These are phyloP conservation scores for Corymbia calophylla DNA, from an alignment of 441 rosid species.

Conservation along the genomic window DNA sequence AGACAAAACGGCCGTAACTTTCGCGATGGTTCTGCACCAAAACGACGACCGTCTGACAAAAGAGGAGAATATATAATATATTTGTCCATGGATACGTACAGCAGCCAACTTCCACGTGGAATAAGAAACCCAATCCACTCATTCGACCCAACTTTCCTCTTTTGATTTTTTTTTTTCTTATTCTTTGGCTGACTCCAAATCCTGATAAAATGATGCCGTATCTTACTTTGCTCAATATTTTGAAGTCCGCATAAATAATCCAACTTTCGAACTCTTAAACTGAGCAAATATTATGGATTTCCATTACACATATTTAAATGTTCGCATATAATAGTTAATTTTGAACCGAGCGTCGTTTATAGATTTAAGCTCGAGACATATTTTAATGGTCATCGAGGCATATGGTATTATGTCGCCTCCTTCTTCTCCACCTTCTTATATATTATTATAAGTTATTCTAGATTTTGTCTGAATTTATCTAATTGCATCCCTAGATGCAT, in stretches of 20 bases:
- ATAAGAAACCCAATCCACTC: neutral
- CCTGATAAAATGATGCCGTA: neutral
- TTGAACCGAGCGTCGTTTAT: rapidly evolving
- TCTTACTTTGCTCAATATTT: neutral
- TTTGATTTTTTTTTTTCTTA: neutral
- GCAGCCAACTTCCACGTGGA: neutral
- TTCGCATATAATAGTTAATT: neutral
- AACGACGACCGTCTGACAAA: neutral
- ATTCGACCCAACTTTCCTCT: neutral
- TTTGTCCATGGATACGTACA: neutral
- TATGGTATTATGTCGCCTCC: neutral
- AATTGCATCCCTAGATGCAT: neutral
- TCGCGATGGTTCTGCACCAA: neutral
- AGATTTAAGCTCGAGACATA: neutral
- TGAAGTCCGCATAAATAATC: neutral
- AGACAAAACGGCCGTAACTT: neutral
- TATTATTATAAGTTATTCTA: neutral
- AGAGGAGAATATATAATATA: neutral
- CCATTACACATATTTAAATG: neutral
- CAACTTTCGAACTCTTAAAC: neutral
- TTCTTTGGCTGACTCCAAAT: neutral
- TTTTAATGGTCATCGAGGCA: neutral
- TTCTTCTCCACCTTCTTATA: neutral
- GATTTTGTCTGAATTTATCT: neutral
- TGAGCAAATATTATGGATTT: neutral